Evolutionary conservation across 768 basidiomycete genomes (phyloP).

Genomic region (Boletus pseudo-olivaceus): DNA sequence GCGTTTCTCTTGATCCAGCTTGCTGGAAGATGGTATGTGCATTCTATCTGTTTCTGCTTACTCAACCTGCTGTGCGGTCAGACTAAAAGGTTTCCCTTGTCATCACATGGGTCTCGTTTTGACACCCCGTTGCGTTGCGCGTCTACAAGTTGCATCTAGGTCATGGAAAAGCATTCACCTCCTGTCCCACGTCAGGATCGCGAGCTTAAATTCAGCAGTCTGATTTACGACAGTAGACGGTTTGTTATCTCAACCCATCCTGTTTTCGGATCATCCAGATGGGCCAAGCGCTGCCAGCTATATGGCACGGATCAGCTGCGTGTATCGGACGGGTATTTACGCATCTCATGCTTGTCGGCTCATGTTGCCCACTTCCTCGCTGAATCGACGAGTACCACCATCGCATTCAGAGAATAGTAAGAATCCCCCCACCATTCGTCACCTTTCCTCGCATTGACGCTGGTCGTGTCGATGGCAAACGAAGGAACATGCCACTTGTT

Average conservation of each 20-base stretch:
- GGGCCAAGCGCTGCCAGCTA: neutral
- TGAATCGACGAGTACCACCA: neutral
- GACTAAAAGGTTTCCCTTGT: neutral
- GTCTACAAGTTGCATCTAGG: neutral
- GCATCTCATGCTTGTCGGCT: neutral
- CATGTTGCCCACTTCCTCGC: neutral
- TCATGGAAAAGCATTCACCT: neutral
- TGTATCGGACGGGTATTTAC: neutral
- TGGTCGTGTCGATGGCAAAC: neutral
- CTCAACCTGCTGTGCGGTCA: neutral
- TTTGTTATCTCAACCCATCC: neutral
- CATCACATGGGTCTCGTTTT: neutral
- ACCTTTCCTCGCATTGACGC: neutral
- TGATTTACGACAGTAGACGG: neutral
- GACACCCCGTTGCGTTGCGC: neutral
- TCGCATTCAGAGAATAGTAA: neutral
- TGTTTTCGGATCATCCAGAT: neutral
- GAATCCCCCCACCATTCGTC: neutral
- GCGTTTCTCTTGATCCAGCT: neutral
- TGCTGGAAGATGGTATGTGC: neutral
- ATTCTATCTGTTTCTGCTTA: no score
- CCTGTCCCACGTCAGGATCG: constrained; percentile 2
- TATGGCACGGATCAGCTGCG: constrained; percentile 6
- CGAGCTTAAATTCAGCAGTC: neutral
- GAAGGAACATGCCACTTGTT: neutral